Base-by-base conservation (phyloP, 345 rosid species). In the Reutealis trisperma region DNA sequence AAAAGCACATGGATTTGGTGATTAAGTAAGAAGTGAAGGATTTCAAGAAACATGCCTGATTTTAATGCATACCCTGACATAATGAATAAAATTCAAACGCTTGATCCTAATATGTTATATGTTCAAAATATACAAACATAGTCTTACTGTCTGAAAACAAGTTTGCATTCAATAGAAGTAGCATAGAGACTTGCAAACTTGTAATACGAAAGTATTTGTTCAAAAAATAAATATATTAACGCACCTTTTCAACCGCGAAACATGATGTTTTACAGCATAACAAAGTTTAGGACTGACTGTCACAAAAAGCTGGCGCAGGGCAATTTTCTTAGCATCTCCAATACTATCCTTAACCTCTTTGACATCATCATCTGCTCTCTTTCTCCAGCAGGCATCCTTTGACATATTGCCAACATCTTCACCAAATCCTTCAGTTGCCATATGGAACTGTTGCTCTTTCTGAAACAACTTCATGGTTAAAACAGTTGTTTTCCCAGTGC, bases 401-500 rank as follows among this genome's bases (percentile, higher is more conserved):
- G 60, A 30, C 14, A 45, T 42, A 47, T 18, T 24, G 13, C 19
- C 27, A 64, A 13, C 8, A n/a, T 16, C 72, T 55, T 57, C 81
- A 70, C 58, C 22, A 45, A 61, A 76, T 41, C 81, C 87, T 62
- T 79, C 61, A 21, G 32, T 62, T 11, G 86, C 84, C 61, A 76
- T 65, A 7, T 75, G 77, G 76, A 52, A 70, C 22, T 74, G 71
- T 61, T 86, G 82, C 74, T 88, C 88, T 5, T 77, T 83, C 71
- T 75, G 58, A 67, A 80, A 82, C 75, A 90, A 78, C 79, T 88
- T 89, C 83, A 80, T 83, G 0, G 86, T 86, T 37, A 88, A 47
- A 45, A 88, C 82, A 0, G 90, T 89, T 9, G 91, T 89, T 77
- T 89, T 89, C 4, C 93, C 93, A 0, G 88, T 89, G 5, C 93